Conservation (phyloP, 257 asterid genomes). For the Solanum piurae region DNA sequence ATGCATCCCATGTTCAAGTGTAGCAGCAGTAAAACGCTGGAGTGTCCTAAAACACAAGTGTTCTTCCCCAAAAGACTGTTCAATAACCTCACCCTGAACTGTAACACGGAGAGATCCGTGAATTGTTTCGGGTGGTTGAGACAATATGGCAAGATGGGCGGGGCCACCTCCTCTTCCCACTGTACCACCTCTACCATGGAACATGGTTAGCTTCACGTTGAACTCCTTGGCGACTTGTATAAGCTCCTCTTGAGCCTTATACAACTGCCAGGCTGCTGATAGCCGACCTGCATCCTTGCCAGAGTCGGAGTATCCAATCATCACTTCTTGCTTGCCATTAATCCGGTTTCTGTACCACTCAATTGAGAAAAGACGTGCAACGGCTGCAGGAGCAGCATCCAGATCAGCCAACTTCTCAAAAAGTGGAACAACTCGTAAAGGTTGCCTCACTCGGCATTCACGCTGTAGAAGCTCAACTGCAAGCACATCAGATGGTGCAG, state of each 20-base stretch:
- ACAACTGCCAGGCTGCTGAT: constrained; percentile 49
- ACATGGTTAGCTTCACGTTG: constrained; percentile 46
- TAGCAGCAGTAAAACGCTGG: constrained; percentile 41
- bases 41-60: constrained; percentile 44
- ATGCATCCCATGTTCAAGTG: constrained; percentile 46
- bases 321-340: constrained; percentile 44
- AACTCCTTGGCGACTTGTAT: constrained; percentile 31
- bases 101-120: constrained; percentile 48
- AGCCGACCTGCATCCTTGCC: constrained; percentile 56
- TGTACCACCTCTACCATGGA: constrained; percentile 53
- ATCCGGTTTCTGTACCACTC: constrained; percentile 43
- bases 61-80: constrained; percentile 45
- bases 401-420: constrained; percentile 42
- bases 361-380: constrained; percentile 43
- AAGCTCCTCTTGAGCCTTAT: constrained; percentile 51
- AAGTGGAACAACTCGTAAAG: constrained; percentile 43
- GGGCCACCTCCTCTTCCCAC: constrained; percentile 61
- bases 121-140: constrained; percentile 50
- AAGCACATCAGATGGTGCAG: constrained; percentile 40
- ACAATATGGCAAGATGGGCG: constrained; percentile 47
- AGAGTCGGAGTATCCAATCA: constrained; percentile 55
- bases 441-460: constrained; percentile 32
- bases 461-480: constrained; percentile 53
- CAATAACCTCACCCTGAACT: constrained; percentile 48
- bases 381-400: constrained; percentile 47